Evolutionary conservation across 805 yeast species (phyloP).

Genomic region (Candida andamanensis): DNA sequence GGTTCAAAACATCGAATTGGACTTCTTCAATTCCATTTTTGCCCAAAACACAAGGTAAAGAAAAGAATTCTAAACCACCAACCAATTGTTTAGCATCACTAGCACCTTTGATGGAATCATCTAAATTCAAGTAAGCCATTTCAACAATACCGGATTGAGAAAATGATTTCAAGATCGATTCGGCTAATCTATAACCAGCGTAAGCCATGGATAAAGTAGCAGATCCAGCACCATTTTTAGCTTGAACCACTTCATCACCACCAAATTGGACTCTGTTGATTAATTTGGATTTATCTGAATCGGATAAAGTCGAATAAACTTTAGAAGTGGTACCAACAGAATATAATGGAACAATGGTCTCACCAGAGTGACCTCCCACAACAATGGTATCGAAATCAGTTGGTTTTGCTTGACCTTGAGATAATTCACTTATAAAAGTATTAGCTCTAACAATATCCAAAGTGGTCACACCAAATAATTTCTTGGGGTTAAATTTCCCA

Average conservation of each 20-base stretch:
- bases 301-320: constrained; percentile 40
- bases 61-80: constrained; percentile 45
- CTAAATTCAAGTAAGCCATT: constrained; percentile 50
- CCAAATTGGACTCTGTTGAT: constrained; percentile 90
- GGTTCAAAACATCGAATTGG: constrained; percentile 47
- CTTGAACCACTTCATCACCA: constrained; percentile 86
- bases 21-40: constrained; percentile 53
- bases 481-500: constrained; percentile 65
- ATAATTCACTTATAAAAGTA: constrained; percentile 62
- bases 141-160: constrained; percentile 37
- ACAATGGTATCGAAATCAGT: constrained; percentile 64
- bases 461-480: constrained; percentile 84
- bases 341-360: constrained; percentile 84
- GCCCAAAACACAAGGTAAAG: constrained; percentile 58
- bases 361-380: constrained; percentile 94
- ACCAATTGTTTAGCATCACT: constrained; percentile 45
- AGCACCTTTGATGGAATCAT: constrained; percentile 47
- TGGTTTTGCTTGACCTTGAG: constrained; percentile 39
- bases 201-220: constrained; percentile 85
- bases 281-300: constrained; percentile 61
- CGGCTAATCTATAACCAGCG: constrained; percentile 75
- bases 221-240: constrained; percentile 79
- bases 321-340: constrained; percentile 38
- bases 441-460: constrained; percentile 86
- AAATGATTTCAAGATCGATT: constrained; percentile 57